phyloP scores from a whole-genome alignment of 345 rosid genomes.

The Sisymbrium irio region DNA sequence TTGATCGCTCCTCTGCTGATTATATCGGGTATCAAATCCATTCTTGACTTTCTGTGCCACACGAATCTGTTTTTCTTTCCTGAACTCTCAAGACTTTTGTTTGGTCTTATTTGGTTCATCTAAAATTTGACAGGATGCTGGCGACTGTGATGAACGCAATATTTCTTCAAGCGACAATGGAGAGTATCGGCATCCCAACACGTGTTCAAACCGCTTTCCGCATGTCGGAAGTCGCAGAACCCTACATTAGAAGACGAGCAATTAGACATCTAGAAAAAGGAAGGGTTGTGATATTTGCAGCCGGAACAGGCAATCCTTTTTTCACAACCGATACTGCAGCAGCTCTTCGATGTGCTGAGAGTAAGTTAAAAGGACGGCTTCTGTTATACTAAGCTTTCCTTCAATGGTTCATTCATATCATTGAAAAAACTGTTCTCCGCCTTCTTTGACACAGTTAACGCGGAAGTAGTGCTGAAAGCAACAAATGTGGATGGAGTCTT shows the following conservation, averaged over 20 bases:
- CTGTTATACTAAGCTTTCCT: background rate
- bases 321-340: conserved; percentile 98
- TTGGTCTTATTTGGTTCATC: conserved; percentile 6
- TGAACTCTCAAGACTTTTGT: too few relatives aligned
- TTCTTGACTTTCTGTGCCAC: background rate
- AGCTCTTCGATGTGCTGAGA: conserved; percentile 96
- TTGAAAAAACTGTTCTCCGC: background rate
- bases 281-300: conserved; percentile 95
- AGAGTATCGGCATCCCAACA: conserved; percentile 91
- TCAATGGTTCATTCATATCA: background rate
- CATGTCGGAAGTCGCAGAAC: conserved; percentile 97
- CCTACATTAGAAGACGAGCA: conserved; percentile 84
- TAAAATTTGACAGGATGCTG: conserved; percentile 57
- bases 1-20: conserved; percentile 97
- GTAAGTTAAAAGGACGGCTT: conserved; percentile 40
- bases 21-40: conserved; percentile 67
- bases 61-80: background rate
- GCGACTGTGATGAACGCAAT: conserved; percentile 99
- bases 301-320: conserved; percentile 96
- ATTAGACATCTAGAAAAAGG: conserved; percentile 94
- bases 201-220: conserved; percentile 95
- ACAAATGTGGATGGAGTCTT: conserved; percentile 93
- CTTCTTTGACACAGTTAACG: conserved; percentile 60
- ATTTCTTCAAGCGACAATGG: conserved; percentile 96
- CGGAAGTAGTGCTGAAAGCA: conserved; percentile 89